These are phyloP conservation scores for Bremia lactucae DNA, from an alignment of 352 stramenopile species.

Conservation along the genomic window DNA sequence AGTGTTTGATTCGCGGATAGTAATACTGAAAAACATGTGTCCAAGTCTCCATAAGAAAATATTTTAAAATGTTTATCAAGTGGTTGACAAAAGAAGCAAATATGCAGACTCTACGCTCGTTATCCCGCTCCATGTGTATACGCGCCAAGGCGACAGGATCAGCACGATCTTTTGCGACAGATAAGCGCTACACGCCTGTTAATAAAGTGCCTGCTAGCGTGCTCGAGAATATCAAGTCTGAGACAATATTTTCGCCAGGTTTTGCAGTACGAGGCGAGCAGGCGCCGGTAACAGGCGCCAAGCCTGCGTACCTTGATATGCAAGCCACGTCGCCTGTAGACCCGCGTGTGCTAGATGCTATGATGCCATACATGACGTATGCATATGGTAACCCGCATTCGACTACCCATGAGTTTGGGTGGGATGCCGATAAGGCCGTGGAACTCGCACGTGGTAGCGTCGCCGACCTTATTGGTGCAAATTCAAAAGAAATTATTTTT, in stretches of 20 bases:
- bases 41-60: too few species aligned
- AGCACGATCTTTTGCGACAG: conserved; percentile 25
- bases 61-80: conserved; percentile 5
- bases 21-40: too few species aligned
- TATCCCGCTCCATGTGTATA: conserved; percentile 3
- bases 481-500: conserved; percentile 98
- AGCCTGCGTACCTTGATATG: conserved; percentile 91
- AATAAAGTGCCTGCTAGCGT: conserved; percentile 82
- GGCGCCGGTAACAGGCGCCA: conserved; percentile 46
- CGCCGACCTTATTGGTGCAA: conserved; percentile 89
- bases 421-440: conserved; percentile 94
- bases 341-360: conserved; percentile 96
- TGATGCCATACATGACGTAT: conserved; percentile 96
- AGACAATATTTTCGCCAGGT: conserved; percentile 74
- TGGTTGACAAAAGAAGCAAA: conserved; percentile 17
- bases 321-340: conserved; percentile 98
- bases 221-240: conserved; percentile 62
- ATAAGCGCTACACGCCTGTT: conserved; percentile 79
- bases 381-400: conserved; percentile 98
- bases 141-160: conserved; percentile 1
- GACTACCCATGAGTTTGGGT: conserved; percentile 97
- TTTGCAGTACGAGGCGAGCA: conserved; percentile 67
- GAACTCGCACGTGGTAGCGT: conserved; percentile 86
- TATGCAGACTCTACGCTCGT: conserved; percentile 19
- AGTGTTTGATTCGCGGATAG: too few species aligned